These are phyloP conservation scores for Funneliformis mosseae DNA, from an alignment of 192 early-diverging fungal genomes.

Conservation along the genomic window DNA sequence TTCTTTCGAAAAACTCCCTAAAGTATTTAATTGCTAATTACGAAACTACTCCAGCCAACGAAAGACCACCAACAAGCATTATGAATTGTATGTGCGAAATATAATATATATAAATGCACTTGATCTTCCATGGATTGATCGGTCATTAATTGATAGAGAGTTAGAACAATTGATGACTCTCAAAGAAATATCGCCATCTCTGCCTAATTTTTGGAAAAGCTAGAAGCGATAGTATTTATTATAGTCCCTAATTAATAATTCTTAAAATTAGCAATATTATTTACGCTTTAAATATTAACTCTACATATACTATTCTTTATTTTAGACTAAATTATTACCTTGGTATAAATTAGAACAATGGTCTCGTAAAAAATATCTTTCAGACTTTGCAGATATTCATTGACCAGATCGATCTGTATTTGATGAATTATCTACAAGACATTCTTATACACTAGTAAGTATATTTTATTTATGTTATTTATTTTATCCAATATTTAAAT, in stretches of 20 bases:
- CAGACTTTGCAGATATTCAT: neutral
- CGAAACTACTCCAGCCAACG: neutral
- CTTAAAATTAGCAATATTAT: constrained; percentile 5
- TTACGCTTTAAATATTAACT: neutral
- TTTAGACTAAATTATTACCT: constrained; percentile 1
- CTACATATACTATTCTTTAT: neutral
- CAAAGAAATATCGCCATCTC: neutral
- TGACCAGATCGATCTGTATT: neutral
- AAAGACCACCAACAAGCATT: neutral
- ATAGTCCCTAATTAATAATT: neutral
- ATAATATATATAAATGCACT: constrained; percentile 2
- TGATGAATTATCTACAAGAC: constrained; percentile 1
- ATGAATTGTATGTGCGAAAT: neutral
- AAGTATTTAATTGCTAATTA: neutral
- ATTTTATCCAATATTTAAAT: too few relatives aligned
- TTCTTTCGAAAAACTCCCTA: neutral
- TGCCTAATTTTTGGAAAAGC: neutral
- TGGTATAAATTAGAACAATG: neutral
- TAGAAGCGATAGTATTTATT: neutral
- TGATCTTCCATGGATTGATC: neutral
- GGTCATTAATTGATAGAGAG: constrained; percentile 3
- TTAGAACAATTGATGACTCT: neutral
- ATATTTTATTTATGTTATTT: too few relatives aligned
- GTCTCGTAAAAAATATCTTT: constrained; percentile 2
- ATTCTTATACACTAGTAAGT: constrained; percentile 12